These are phyloP conservation scores for Leishmania tropica DNA, from an alignment of 208 protist species.

Conservation along the genomic window DNA sequence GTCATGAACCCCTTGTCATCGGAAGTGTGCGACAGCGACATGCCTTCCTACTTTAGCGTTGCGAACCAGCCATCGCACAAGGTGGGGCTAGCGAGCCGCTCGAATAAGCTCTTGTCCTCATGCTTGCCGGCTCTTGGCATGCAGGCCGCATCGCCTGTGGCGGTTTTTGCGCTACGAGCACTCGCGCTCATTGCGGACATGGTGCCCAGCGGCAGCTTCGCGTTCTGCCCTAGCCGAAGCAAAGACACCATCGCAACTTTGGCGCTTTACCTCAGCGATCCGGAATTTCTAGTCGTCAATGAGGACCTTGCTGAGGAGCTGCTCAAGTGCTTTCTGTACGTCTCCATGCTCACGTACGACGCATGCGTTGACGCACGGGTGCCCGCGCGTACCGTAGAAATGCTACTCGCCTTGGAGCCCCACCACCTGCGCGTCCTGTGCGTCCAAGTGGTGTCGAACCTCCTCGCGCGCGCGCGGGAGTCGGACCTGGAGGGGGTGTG, in stretches of 20 bases:
- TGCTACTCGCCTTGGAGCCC: constrained; percentile 48
- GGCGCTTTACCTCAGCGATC: constrained; percentile 31
- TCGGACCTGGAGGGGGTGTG: constrained; percentile 26
- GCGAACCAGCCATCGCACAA: neutral
- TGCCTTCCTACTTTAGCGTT: neutral
- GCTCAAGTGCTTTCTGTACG: constrained; percentile 63
- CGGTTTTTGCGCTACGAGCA: constrained; percentile 41
- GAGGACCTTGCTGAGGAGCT: constrained; percentile 68
- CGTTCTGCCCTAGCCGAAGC: constrained; percentile 31
- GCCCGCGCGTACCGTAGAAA: constrained; percentile 23
- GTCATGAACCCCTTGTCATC: constrained; percentile 20
- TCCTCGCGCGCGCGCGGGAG: constrained; percentile 30
- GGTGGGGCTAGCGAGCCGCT: neutral
- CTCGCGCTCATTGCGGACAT: constrained; percentile 62
- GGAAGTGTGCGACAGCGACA: constrained; percentile 5
- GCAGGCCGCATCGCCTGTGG: constrained; percentile 28
- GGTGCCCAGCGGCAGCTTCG: constrained; percentile 51
- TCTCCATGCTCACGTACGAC: constrained; percentile 39
- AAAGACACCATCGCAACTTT: constrained; percentile 29
- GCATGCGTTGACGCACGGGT: constrained; percentile 33
- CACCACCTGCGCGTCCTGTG: constrained; percentile 56
- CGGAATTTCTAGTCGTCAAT: constrained; percentile 34
- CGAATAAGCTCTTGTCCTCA: neutral
- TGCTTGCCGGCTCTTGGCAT: constrained; percentile 11
- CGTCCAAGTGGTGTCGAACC: constrained; percentile 44